Base-by-base conservation (phyloP, 768 basidiomycete species). In the Tricholoma hemisulphureum region DNA sequence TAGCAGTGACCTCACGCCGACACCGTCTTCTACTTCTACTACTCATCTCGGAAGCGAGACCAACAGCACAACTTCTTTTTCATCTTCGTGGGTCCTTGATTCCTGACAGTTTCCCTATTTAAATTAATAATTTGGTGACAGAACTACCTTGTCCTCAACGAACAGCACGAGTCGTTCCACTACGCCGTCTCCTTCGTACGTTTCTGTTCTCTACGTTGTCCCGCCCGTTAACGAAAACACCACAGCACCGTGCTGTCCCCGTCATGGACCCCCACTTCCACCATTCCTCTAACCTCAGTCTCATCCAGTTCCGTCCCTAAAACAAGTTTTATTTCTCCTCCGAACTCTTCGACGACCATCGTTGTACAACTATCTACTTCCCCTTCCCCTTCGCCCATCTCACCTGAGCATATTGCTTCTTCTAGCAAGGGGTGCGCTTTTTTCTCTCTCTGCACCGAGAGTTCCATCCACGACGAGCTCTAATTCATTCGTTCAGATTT, bases 401-500 rank as follows among this genome's bases (percentile, higher is more conserved):
- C 54, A 53, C 58, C 49, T 21, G 21, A 20, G 24, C 46, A 59
- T 26, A 29, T 55, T 48, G 43, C 55, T 21, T 55, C 62, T 35
- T 24, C 59, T n/a, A 54, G 51, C 51, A 60, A 62, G 13, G 66
- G 62, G 63, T 64, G 43, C 43, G 58, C 52, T 18, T 34, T 35
- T 18, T 35, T 21, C 6, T 28, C 32, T 18, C 31, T 21, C 6
- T 28, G 21, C 37, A 4, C 39, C 23, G 16, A 20, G 18, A 54
- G 10, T 20, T 39, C 32, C 23, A 18, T 29, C 8, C 21, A 34
- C 50, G 35, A n/a, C 60, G 45, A 37, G 60, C 46, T 57, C 59
- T 53, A 39, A 57, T 10, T 21, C 60, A 41, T 23, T 41, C 11
- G 16, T 54, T 16, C 35, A 77, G 75, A n/a, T 75, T 77, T 55